Evolutionary conservation across 192 early-diverging fungal genomes (phyloP).

Genomic region (Backusella tarrabulga): DNA sequence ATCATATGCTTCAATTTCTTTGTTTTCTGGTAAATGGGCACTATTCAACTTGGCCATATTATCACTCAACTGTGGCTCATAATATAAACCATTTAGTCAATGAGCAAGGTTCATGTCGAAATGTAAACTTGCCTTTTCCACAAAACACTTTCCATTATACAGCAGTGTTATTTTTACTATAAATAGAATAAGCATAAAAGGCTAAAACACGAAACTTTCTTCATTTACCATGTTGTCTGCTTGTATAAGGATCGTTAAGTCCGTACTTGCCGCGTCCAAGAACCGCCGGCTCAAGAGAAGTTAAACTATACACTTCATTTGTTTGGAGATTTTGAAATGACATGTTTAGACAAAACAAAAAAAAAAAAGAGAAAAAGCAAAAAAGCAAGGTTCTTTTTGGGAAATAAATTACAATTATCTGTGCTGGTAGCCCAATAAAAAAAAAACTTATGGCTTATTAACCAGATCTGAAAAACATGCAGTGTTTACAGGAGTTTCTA

Average conservation of each 20-base stretch:
- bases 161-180: not conserved
- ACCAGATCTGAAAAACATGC: no score
- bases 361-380: not conserved
- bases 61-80: not conserved
- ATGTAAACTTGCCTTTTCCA: not conserved
- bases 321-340: slow-evolving; percentile 2
- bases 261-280: not conserved
- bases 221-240: not conserved
- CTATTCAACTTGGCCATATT: not conserved
- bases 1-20: not conserved
- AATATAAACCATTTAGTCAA: not conserved
- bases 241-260: not conserved
- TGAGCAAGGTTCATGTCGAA: not conserved
- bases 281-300: not conserved
- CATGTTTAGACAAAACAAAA: not conserved
- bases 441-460: no score
- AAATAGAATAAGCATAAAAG: not conserved
- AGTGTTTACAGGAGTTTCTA: no score
- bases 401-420: no score
- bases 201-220: not conserved
- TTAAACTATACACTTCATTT: not conserved
- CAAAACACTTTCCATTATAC: not conserved
- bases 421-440: no score
- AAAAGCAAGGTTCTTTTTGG: not conserved
- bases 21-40: not conserved